phyloP scores from a whole-genome alignment of 2,329 filamentous ascomycete genomes.

The Zopfia rhizophila region DNA sequence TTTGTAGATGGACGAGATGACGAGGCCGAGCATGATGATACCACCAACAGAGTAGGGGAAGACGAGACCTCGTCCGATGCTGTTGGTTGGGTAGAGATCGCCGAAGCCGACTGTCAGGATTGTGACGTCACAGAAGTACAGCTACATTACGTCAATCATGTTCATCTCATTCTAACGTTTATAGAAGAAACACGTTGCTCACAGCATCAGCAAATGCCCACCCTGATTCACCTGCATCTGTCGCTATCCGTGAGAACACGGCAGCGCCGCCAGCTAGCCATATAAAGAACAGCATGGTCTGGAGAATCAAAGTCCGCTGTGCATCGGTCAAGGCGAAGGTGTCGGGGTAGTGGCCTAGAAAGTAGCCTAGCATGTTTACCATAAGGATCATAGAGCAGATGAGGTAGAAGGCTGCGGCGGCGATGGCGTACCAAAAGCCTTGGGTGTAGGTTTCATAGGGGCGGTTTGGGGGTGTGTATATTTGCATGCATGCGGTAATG shows the following conservation, averaged over 20 bases:
- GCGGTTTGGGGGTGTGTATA: conserved; percentile 64
- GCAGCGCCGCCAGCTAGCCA: conserved; percentile 83
- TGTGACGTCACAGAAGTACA: conserved; percentile 58
- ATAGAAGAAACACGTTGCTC: conserved; percentile 6
- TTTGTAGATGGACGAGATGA: conserved; percentile 81
- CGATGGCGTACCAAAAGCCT: conserved; percentile 87
- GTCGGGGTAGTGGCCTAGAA: conserved; percentile 77
- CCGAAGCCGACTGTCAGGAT: conserved; percentile 55
- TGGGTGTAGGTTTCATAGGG: conserved; percentile 73
- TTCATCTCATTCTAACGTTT: no score
- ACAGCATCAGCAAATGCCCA: conserved; percentile 79
- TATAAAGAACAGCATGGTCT: conserved; percentile 85
- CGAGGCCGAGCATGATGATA: conserved; percentile 84
- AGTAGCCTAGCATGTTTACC: conserved; percentile 82
- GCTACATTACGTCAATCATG: conserved; percentile 16
- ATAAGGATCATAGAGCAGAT: conserved; percentile 79
- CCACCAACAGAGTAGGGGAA: conserved; percentile 87
- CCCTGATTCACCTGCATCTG: conserved; percentile 49
- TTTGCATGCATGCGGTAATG: conserved; percentile 72
- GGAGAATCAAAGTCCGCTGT: conserved; percentile 88
- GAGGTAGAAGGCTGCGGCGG: conserved; percentile 82
- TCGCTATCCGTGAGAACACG: conserved; percentile 76
- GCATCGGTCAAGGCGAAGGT: conserved; percentile 81
- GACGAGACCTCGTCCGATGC: conserved; percentile 74
- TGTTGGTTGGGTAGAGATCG: conserved; percentile 66